Evolutionary conservation across 1,139 yeast genomes (phyloP).

Genomic region (Candida pseudoviswanathii): DNA sequence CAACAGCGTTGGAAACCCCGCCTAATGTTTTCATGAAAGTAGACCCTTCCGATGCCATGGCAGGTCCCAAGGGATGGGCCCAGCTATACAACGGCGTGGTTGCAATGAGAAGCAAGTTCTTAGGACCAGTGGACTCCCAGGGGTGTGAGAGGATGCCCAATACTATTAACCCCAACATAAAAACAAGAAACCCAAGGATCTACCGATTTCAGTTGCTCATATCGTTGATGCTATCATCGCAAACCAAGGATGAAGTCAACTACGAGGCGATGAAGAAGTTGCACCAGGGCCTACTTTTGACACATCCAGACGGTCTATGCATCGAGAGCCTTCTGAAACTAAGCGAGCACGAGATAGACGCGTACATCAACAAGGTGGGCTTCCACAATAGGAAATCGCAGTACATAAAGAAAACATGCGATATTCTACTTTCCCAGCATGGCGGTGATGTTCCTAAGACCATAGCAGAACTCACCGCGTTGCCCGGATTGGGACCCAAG

Average conservation of each 20-base stretch:
- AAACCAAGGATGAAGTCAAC: conserved; percentile 88
- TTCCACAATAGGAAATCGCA: conserved; percentile 80
- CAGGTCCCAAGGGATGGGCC: conserved; percentile 50
- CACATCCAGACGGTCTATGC: conserved; percentile 28
- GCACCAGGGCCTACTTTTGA: conserved; percentile 28
- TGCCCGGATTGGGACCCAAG: conserved; percentile 97
- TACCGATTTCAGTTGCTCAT: conserved; percentile 75
- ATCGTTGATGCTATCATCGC: conserved; percentile 86
- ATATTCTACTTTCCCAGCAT: conserved; percentile 50
- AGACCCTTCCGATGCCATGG: conserved; percentile 13
- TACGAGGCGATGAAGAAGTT: conserved; percentile 68
- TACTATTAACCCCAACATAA: conserved; percentile 35
- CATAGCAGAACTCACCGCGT: conserved; percentile 60
- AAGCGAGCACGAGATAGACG: conserved; percentile 60
- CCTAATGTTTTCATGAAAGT: conserved; percentile 20
- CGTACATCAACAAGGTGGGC: conserved; percentile 77
- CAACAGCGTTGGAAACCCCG: conserved; percentile 9
- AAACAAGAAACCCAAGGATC: conserved; percentile 33
- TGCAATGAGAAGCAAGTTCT: conserved; percentile 60
- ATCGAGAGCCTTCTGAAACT: conserved; percentile 42
- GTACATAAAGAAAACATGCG: conserved; percentile 66
- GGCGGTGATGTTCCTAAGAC: conserved; percentile 71
- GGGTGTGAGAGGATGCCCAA: conserved; percentile 83
- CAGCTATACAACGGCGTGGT: conserved; percentile 64
- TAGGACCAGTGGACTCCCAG: conserved; percentile 85